phyloP scores from a whole-genome alignment of 2,329 filamentous ascomycete genomes.

The Xylaria sp. region DNA sequence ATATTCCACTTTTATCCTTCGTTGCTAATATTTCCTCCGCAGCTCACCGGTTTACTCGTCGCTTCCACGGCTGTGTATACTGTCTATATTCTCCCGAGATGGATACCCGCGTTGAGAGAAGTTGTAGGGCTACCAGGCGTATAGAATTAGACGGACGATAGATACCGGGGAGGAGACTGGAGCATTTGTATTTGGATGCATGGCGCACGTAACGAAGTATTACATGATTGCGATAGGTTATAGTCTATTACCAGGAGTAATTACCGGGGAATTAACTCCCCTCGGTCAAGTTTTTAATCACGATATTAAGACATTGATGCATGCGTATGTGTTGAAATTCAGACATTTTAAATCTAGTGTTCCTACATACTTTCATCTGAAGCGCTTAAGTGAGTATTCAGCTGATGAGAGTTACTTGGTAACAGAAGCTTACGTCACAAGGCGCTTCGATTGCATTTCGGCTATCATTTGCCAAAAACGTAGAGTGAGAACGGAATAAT shows the following conservation, averaged over 20 bases:
- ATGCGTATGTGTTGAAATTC: background rate
- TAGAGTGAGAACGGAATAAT: too few relatives aligned
- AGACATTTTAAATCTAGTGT: too few relatives aligned
- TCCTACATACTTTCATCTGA: too few relatives aligned
- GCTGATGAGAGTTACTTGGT: too few relatives aligned
- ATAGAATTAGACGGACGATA: slow-evolving; percentile 31
- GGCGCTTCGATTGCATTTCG: too few relatives aligned
- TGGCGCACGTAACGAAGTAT: slow-evolving; percentile 15
- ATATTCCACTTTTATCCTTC: background rate
- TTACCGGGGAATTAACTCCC: background rate
- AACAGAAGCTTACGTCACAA: too few relatives aligned
- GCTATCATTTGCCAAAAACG: too few relatives aligned
- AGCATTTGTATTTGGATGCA: slow-evolving; percentile 26
- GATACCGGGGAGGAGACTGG: background rate
- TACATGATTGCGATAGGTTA: slow-evolving; percentile 11
- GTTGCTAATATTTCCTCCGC: slow-evolving; percentile 21
- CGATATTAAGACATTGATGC: background rate
- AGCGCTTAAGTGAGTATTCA: too few relatives aligned
- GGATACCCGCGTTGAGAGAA: slow-evolving; percentile 41
- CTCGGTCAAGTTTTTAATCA: background rate
- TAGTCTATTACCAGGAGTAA: slow-evolving; percentile 6
- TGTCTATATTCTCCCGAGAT: slow-evolving; percentile 45
- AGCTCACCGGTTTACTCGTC: slow-evolving; percentile 42
- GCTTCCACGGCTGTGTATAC: slow-evolving; percentile 43
- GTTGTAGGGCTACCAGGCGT: slow-evolving; percentile 45